Evolutionary conservation across 176 grass and related monocot species (phyloP), one percentile per base, ranked within the genome.

Genomic region (Rhynchospora breviuscula): DNA sequence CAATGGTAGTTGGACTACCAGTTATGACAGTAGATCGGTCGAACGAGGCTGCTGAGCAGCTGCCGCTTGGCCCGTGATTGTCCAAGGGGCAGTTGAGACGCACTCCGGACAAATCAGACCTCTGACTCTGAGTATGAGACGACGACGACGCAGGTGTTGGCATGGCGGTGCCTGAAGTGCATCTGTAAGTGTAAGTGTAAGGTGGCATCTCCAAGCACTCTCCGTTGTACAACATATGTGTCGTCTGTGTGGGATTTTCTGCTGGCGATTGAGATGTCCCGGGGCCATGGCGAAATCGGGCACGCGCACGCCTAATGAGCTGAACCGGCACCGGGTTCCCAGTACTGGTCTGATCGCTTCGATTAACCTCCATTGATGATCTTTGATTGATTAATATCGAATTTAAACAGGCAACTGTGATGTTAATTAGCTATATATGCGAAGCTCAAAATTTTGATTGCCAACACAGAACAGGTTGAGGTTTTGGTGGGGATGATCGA

Each of bases 301-400:
- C 62, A 23, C 13, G 12, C 40, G 80, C 62, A 23, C 13, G 12
- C 40, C n/a, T 18, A 43, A 49, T 64, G 25, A 31, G 40, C 8
- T 63, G 45, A 29, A 17, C 54, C 1, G 78, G 29, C 26, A 17
- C 54, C 1, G 78, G 29, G 29, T 59, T 63, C 6, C 40, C 10
- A 40, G 1, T 40, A 47, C 44, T 3, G 25, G 59, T 62, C 46
- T 23, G 70, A 61, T 81, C 44, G 3, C 59, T 49, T 18, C 60
- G 80, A 67, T 82, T 65, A 67, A 67, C 43, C 33, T 82, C 80
- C 80, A 82, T 82, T 21, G 14, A 25, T 51, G 7, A 59, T 65
- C 5, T 82, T 29, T 18, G 19, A 82, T 53, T 18, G 35, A 40
- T 40, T 40, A 2, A 40, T 40, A 40, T 40, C 4, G 29, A 81